Evolutionary conservation across 805 yeast genomes (phyloP).

Genomic region (Monosporozyma siamensis): DNA sequence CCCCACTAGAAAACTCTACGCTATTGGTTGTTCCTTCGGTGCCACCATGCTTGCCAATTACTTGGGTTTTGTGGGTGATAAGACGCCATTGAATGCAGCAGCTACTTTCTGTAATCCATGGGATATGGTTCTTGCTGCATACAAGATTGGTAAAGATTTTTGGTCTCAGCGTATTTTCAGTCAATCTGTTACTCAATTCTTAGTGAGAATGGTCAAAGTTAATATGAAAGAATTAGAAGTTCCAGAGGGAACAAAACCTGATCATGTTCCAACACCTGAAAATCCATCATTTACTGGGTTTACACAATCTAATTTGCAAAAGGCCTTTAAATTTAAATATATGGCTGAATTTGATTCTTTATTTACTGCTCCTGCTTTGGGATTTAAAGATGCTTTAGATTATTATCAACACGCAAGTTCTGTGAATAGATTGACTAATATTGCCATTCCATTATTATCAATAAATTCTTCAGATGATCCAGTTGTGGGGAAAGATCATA

Average conservation of each 20-base stretch:
- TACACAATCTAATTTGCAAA: conserved; percentile 29
- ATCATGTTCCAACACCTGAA: conserved; percentile 10
- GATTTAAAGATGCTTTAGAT: conserved; percentile 49
- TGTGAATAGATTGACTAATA: conserved; percentile 42
- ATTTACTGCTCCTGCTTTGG: conserved; percentile 53
- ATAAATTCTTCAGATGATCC: conserved; percentile 54
- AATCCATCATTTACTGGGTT: conserved; percentile 18
- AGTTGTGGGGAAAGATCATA: conserved; percentile 41
- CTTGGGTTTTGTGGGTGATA: conserved; percentile 55
- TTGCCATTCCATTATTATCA: conserved; percentile 52
- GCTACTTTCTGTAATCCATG: conserved; percentile 59
- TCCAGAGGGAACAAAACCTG: conserved; percentile 12
- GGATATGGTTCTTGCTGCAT: conserved; percentile 54
- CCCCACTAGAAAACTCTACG: conserved; percentile 56
- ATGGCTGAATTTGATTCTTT: conserved; percentile 51
- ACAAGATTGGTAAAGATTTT: conserved; percentile 33
- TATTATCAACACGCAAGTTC: conserved; percentile 65
- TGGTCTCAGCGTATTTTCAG: conserved; percentile 36
- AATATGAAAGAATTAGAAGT: conserved; percentile 29
- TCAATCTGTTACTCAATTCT: conserved; percentile 34
- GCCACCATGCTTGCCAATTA: conserved; percentile 59
- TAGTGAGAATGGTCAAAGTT: conserved; percentile 37
- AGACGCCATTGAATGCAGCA: conserved; percentile 47
- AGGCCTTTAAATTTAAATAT: conserved; percentile 31
- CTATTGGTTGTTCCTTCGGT: conserved; percentile 67